Evolutionary conservation across 305 asterid species (phyloP), one percentile per base, ranked within the genome.

Genomic region (Fraxinus latifolia): DNA sequence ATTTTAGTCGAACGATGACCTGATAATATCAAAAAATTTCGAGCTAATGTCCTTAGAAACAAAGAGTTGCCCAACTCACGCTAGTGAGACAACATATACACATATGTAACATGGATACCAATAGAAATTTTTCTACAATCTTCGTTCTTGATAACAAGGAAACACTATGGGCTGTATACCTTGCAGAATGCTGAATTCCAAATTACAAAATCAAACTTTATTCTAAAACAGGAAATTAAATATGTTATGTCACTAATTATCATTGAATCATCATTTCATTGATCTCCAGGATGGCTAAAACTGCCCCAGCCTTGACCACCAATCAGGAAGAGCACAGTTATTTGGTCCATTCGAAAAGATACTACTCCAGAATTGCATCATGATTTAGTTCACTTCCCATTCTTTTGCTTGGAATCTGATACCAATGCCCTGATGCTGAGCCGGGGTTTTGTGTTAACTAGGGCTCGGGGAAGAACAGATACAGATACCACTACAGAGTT

Each of bases 381-480:
- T 29, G 5, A 9, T 78, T 73, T 34, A 55, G 39, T 73, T 80
- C 39, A 50, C 70, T 85, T 89, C 80, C 55, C 80, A 32, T 17
- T 83, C 32, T 5, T 80, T n/a, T 75, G 70, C 80, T 82, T 87
- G 68, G 32, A 74, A 80, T 89, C 89, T 3, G 74, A 55, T 27
- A 70, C 82, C 87, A 89, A 84, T 77, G 90, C 78, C 83, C 85
- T 87, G n/a, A 89, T 65, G 44, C 86, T 77, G 73, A 89, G 86
- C 19, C 87, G 88, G 27, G 92, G 90, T 77, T 87, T 87, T 2
- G 86, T 76, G 58, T 83, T 84, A 70, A 89, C 76, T 33, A 89
- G 87, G 53, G 44, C 78, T 81, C 76, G 82, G 5, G 90, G 89
- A 84, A 89, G 92, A 81, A 89, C 84, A 7, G 92, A 87, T 7